Evolutionary conservation across 2,329 filamentous ascomycete genomes (phyloP), one percentile per base, ranked within the genome.

Genomic region (Penicillium brasilianum): DNA sequence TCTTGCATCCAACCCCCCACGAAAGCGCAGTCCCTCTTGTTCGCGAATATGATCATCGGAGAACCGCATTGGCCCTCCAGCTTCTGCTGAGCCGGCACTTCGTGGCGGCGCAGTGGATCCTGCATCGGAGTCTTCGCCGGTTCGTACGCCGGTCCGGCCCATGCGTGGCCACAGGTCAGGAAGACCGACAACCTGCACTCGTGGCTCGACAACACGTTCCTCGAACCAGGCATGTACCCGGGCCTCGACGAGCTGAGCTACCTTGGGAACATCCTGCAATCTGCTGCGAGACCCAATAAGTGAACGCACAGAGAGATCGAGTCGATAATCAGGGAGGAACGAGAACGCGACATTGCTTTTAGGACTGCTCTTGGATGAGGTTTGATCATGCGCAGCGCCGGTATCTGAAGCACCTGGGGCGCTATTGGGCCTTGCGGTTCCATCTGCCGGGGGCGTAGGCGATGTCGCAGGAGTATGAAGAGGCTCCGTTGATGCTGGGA

Each of bases 331-430:
- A 60, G 81, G 81, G 4, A 83, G 75, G 66, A 99, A 99, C 59
- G 92, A 96, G 77, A 99, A 98, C 0, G 92, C 92, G 76, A 99
- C 90, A 74, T 93, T 96, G 3, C 95, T 97, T 4, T 82, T 82
- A 1, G 90, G 90, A 3, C 87, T 90, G 25, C 87, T 74, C 76
- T 65, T 68, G 73, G 61, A 65, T 70, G 37, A 64, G 36, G 54
- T 66, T 37, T 71, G 44, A 8, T 65, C 66, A 7, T 63, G 57
- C 2, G 64, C 59, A 2, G 53, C 18, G n/a, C 30, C 30, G 7
- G 52, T 30, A 5, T 65, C 66, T 14, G 60, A 54, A 10, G 69
- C 49, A 3, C 60, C 61, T 22, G 58, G 37, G 20, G 60, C 41
- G 28, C 55, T 9, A 14, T 57, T 61, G 44, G 44, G 52, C 11